Percentiles rank a stretch among this genome's conserved stretches.
phyloP scores from a whole-genome alignment of 2,329 filamentous ascomycete species.

The Exophiala alcalophila region DNA sequence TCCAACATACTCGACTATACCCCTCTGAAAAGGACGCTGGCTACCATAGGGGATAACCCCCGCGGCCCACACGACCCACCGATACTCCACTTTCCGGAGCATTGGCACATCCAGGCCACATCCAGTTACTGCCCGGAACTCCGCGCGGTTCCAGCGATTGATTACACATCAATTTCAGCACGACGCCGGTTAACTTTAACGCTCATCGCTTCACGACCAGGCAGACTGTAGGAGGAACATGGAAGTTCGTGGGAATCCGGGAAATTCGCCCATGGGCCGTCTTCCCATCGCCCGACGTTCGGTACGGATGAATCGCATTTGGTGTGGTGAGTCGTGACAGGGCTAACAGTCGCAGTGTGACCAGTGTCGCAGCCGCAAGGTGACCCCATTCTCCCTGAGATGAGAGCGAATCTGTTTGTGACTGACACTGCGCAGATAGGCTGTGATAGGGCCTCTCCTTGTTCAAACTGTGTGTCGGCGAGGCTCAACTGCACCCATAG shows the following conservation, averaged over 20 bases:
- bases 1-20: too few relatives aligned
- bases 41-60: too few relatives aligned
- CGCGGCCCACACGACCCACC: too few relatives aligned
- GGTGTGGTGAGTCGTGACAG: not conserved
- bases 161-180: not conserved
- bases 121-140: not conserved
- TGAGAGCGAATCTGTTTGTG: not conserved
- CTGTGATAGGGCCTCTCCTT: conserved; percentile 36
- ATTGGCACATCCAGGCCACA: not conserved
- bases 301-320: not conserved
- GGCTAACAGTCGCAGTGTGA: conserved; percentile 31
- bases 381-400: conserved; percentile 12
- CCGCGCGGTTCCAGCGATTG: not conserved
- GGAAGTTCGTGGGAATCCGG: not conserved
- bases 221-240: not conserved
- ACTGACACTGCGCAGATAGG: conserved; percentile 29
- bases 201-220: too few relatives aligned
- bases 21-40: too few relatives aligned
- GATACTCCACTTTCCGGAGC: not conserved
- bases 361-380: conserved; percentile 35
- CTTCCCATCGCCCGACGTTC: not conserved
- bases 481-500: conserved; percentile 38
- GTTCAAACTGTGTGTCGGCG: conserved; percentile 37
- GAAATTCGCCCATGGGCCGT: not conserved
- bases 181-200: not conserved